Percentiles rank a stretch among this genome's conserved stretches.
Evolutionary conservation across 2,329 filamentous ascomycete species (phyloP).

Genomic region (Paraphaeosphaeria sporulosa): DNA sequence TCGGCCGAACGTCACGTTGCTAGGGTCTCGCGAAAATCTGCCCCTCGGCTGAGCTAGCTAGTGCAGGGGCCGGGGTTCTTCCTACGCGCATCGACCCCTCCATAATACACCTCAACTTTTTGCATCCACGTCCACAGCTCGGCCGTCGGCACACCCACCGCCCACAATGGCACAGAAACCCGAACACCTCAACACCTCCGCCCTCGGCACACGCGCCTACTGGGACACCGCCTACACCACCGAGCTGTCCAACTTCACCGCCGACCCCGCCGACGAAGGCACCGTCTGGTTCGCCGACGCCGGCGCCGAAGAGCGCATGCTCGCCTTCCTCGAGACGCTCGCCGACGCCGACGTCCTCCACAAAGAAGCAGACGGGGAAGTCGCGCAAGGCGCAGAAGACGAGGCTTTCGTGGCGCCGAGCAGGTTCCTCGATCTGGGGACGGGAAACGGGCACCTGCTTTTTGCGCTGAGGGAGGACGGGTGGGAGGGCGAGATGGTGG

Average conservation of each 20-base stretch:
- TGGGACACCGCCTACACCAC: constrained; percentile 72
- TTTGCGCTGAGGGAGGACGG: constrained; percentile 75
- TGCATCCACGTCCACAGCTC: not conserved
- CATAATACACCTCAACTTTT: not conserved
- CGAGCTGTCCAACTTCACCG: constrained; percentile 74
- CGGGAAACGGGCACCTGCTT: constrained; percentile 92
- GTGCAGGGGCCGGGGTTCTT: not conserved
- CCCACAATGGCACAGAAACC: constrained; percentile 23
- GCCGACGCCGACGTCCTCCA: constrained; percentile 56
- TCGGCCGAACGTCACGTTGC: constrained; percentile 3
- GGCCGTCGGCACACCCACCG: not conserved
- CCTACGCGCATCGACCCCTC: not conserved
- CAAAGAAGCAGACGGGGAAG: constrained; percentile 34
- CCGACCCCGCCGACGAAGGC: constrained; percentile 79
- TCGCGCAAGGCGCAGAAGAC: constrained; percentile 16
- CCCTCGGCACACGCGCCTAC: constrained; percentile 80
- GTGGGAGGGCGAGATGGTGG: constrained; percentile 76
- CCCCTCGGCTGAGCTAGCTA: constrained; percentile 9
- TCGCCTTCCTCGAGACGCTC: constrained; percentile 67
- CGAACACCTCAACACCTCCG: constrained; percentile 71
- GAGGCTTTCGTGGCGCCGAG: constrained; percentile 39
- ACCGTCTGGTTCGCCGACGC: constrained; percentile 98
- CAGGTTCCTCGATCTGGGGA: constrained; percentile 84
- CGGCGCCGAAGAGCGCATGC: constrained; percentile 81
- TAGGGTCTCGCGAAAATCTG: not conserved